Evolutionary conservation across 768 basidiomycete species (phyloP), one percentile per base, ranked within the genome.

Genomic region (Tulasnella sp.): DNA sequence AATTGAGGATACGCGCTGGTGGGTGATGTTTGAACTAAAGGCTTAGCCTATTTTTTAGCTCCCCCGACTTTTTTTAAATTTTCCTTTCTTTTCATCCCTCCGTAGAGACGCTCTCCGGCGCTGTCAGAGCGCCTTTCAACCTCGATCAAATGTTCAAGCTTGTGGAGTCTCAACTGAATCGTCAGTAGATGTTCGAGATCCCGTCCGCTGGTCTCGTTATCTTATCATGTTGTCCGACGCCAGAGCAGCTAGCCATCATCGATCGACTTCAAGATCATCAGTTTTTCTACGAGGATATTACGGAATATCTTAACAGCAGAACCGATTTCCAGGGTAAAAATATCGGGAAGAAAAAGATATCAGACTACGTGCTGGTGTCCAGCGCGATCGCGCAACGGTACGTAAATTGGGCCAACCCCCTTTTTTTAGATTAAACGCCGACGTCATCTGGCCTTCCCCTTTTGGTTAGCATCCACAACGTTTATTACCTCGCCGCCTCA

Each of bases 401-500:
- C 48, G 84, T 78, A 31, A 31, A 36, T 14, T 16, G 68, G 38
- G 71, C 1, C 18, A 2, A 44, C 46, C 39, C n/a, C 18, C 38
- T 42, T 78, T 48, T 21, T 31, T 68, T 34, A 68, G 27, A 27
- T 68, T 68, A 27, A 52, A 68, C 62, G 62, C 62, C 62, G 62
- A 68, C 62, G 62, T 68, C 62, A 68, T 68, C n/a, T 16, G 27
- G 18, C 9, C 21, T 16, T 38, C 36, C 36, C 36, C 24, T 21
- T 42, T 18, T 14, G n/a, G 27, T 58, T 82, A 95, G 94, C 84
- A 88, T 95, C 77, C 94, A 96, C 84, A 96, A 95, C 83, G 85
- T 90, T 10, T 94, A 94, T 84, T 90, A 93, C 89, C 87, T 95
- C 44, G 92, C 94, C n/a, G 90, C 93, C 21, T 92, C 90, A 1